Evolutionary conservation across 2,329 filamentous ascomycete species (phyloP).

Genomic region (Leptographium galeiforme): DNA sequence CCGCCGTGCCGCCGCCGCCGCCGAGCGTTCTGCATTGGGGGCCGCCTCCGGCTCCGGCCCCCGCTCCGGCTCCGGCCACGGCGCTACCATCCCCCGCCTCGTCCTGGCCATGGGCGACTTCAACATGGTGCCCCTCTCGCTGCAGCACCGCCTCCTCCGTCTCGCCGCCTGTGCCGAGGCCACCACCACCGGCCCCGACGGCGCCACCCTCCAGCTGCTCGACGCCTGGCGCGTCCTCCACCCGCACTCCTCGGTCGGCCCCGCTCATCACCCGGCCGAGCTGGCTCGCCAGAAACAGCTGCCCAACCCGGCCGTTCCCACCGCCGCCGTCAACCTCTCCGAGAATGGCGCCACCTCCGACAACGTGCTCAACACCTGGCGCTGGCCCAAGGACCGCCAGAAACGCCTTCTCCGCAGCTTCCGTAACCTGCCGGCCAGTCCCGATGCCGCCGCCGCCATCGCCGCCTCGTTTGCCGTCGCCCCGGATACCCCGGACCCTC

Average conservation of each 20-base stretch:
- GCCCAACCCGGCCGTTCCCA: constrained; percentile 38
- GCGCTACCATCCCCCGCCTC: constrained; percentile 48
- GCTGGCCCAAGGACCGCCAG: constrained; percentile 45
- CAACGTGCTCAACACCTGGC: constrained; percentile 80
- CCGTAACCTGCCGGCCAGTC: not conserved
- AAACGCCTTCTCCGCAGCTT: constrained; percentile 8
- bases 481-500: constrained; percentile 52
- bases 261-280: constrained; percentile 52
- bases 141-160: constrained; percentile 65
- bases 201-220: constrained; percentile 62
- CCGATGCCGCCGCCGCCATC: not conserved
- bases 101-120: constrained; percentile 86
- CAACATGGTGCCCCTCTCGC: constrained; percentile 84
- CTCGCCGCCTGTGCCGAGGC: constrained; percentile 23
- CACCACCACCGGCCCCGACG: constrained; percentile 14
- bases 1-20: constrained; percentile 72
- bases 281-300: not conserved
- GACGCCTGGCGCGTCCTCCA: constrained; percentile 80
- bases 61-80: too few species aligned
- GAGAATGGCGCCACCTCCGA: constrained; percentile 85
- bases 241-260: constrained; percentile 70
- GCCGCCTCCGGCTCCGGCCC: too few species aligned
- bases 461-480: constrained; percentile 19
- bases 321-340: constrained; percentile 61
- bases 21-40: constrained; percentile 39